Conservation (phyloP, 192 early-diverging fungal genomes). For the Coemansia erecta region DNA sequence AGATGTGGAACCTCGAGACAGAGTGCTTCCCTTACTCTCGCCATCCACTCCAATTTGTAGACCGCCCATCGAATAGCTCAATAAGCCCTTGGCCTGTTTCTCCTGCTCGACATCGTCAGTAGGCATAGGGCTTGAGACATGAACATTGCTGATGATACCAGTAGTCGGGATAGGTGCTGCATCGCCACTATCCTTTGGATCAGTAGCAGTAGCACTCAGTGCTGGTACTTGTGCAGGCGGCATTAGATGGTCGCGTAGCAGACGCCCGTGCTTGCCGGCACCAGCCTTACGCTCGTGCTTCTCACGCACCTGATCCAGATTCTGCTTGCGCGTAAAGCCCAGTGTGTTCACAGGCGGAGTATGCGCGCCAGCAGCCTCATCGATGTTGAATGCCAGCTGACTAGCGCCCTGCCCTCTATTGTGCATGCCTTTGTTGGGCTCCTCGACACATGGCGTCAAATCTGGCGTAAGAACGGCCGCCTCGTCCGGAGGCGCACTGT, state of each 20-base stretch:
- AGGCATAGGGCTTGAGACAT: constrained; percentile 2
- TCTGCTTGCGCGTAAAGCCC: constrained; percentile 52
- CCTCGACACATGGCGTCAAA: constrained; percentile 24
- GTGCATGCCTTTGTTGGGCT: background rate
- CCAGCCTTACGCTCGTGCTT: constrained; percentile 40
- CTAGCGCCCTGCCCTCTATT: constrained; percentile 31
- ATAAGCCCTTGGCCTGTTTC: constrained; percentile 4
- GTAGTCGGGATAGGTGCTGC: background rate
- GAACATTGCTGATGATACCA: background rate
- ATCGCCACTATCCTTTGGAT: background rate
- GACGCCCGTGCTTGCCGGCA: constrained; percentile 37
- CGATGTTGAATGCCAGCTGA: constrained; percentile 46
- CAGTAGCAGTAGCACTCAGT: constrained; percentile 3
- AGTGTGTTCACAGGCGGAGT: constrained; percentile 47
- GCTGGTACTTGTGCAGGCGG: background rate
- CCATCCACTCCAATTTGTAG: constrained; percentile 19
- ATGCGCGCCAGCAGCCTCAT: constrained; percentile 42
- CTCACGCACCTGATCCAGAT: constrained; percentile 39
- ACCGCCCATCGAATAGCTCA: constrained; percentile 7
- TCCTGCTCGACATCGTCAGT: constrained; percentile 1
- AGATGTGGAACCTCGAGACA: background rate
- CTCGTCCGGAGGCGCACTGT: constrained; percentile 9
- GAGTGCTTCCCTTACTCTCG: background rate
- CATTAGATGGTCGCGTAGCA: constrained; percentile 23
- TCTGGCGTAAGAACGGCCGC: background rate